Conservation (phyloP, 352 stramenopile genomes). For the Globisporangium middletonii region DNA sequence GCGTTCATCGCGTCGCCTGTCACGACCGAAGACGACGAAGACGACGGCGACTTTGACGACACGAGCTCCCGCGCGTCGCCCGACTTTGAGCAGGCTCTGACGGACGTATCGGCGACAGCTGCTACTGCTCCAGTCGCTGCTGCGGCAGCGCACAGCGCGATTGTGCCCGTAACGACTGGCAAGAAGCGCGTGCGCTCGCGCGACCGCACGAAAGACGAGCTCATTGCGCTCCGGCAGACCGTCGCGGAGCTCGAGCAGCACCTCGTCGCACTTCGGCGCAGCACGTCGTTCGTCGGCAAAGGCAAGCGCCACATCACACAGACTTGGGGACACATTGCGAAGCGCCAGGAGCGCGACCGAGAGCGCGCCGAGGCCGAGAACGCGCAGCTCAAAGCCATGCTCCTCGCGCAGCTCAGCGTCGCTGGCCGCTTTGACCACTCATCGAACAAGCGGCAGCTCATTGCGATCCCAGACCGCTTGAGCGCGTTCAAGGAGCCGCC, state of each 20-base stretch:
- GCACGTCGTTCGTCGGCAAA: constrained; percentile 10
- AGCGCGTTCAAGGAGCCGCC: not conserved
- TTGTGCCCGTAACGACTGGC: not conserved
- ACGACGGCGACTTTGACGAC: not conserved
- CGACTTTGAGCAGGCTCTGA: no score
- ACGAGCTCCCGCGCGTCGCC: not conserved
- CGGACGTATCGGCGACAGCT: no score
- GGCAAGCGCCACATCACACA: constrained; percentile 4
- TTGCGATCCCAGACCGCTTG: not conserved
- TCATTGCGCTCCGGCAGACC: constrained; percentile 6
- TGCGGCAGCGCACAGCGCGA: not conserved
- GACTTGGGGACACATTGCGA: constrained; percentile 12
- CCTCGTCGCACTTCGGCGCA: constrained; percentile 8
- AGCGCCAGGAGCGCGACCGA: constrained; percentile 7
- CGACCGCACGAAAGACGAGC: constrained; percentile 11
- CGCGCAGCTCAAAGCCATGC: constrained; percentile 13
- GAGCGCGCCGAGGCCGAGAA: constrained; percentile 13
- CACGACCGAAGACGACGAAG: constrained; percentile 11
- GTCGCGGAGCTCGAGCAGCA: constrained; percentile 12
- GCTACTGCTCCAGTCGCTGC: not conserved
- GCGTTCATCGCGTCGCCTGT: constrained; percentile 11
- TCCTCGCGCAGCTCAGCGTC: constrained; percentile 13
- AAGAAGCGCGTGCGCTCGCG: constrained; percentile 13
- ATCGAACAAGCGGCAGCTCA: constrained; percentile 15
- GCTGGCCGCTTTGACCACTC: constrained; percentile 8